Conservation (phyloP, 345 rosid species). For the Aquilaria sinensis region DNA sequence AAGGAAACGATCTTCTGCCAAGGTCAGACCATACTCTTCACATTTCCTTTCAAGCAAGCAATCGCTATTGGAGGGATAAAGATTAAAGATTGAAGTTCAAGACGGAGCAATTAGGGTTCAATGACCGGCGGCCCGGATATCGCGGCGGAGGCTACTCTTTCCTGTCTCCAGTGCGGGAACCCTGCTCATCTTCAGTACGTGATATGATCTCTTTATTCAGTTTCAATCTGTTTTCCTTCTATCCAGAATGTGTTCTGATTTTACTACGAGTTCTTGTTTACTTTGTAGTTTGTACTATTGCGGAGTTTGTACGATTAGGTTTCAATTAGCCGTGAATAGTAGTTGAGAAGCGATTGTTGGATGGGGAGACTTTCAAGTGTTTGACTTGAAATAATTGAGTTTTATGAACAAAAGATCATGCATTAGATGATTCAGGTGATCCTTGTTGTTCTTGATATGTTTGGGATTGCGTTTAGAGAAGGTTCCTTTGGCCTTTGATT, state of each 20-base stretch:
- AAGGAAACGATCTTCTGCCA: too few species aligned
- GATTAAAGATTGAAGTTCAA: too few species aligned
- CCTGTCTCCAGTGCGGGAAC: conserved; percentile 50
- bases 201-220: too few species aligned
- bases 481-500: too few species aligned
- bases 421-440: too few species aligned
- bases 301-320: not conserved
- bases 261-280: not conserved
- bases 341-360: not conserved
- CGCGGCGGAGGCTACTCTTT: conserved; percentile 25
- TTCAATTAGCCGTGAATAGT: not conserved
- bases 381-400: too few species aligned
- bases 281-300: not conserved
- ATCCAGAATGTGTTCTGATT: not conserved
- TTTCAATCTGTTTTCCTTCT: not conserved
- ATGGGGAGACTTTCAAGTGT: too few species aligned
- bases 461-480: too few species aligned
- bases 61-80: too few species aligned
- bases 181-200: conserved; percentile 57
- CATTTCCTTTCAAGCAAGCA: too few species aligned
- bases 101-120: conserved; percentile 1
- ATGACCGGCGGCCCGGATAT: conserved; percentile 55
- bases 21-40: not conserved
- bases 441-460: too few species aligned
- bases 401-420: too few species aligned